Evolutionary conservation across 345 rosid genomes (phyloP), one percentile per base, ranked within the genome.

Genomic region (Noccaea caerulescens): DNA sequence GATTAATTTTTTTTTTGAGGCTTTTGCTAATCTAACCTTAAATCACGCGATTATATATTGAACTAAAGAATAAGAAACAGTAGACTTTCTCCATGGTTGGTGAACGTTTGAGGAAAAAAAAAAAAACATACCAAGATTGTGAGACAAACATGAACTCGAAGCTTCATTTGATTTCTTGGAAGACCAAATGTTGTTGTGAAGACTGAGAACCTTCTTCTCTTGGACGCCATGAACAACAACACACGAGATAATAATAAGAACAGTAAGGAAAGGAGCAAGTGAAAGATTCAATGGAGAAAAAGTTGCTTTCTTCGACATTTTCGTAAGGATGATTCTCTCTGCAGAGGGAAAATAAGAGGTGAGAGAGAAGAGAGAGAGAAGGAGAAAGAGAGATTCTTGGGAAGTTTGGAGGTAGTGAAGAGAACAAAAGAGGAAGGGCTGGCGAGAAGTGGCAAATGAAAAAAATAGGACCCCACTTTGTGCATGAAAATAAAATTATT

Each of bases 381-480:
- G 4, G 62, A 45, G 52, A 58, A n/a, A 69, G 72, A 76, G 76
- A 70, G 75, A 76, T 70, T 76, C 76, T 76, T 76, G 79, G 72
- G 71, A 34, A 70, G 75, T 69, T 76, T 76, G 79, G 79, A 76
- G 66, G 75, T 25, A 69, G 79, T 63, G 79, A 63, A 76, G 79
- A 70, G 79, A 76, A 76, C 79, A 76, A 76, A 76, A 76, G 62
- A 70, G 7, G 33, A 62, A 68, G 69, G 32, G 74, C 70, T 69
- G 74, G 75, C 58, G 58, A 61, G 75, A 76, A 75, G 64, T 47
- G 44, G 79, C 79, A 53, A 68, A 68, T 6, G 50, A 55, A 44
- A 32, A 41, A 14, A 25, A 9, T 11, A 61, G 56, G 75, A 76
- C 79, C 79, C 79, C 75, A 69, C 71, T 56, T 49, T 53, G 57